Evolutionary conservation across 768 basidiomycete species (phyloP), one percentile per base, ranked within the genome.

Genomic region (Neoboletus magnificus): DNA sequence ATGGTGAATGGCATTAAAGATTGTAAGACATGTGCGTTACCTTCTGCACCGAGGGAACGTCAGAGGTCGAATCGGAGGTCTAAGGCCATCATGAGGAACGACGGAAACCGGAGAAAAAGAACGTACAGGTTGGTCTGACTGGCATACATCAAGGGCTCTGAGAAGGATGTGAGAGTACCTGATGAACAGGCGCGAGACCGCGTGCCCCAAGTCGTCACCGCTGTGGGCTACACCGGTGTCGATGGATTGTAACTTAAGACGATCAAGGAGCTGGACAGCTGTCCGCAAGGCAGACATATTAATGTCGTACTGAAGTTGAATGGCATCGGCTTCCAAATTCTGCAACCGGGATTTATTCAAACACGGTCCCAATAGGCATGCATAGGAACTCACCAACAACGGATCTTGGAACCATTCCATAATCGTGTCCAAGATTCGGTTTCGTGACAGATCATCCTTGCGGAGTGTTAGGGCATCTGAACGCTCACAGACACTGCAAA

Each of bases 131-230:
- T 62, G 64, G 18, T 84, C 85, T 32, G 70, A 60, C 48, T 81
- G 80, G 58, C 74, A 80, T 4, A 77, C 69, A 30, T 84, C 82
- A 45, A 89, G 73, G 5, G 82, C 82, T 60, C 80, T 79, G 29
- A 89, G 74, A 42, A 95, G 76, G 23, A 85, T 77, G 15, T 76
- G 77, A 29, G 87, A 84, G 63, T 93, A 92, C 50, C 84, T 85
- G 63, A 86, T 85, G 74, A 95, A 95, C 27, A 92, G 70, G 25
- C 93, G 77, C 2, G 90, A 86, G 18, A 89, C 81, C 11, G 84
- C 82, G 65, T 91, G 87, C 1, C 79, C 77, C 25, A 79, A 74
- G 56, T 89, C 88, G 56, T 89, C 83, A 16, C 82, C 80, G 33
- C 81, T 77, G 37, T 80, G 76, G 0, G 79, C 66, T 1, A 74